Evolutionary conservation across 2,329 filamentous ascomycete species (phyloP).

Genomic region (Trichoderma brevicompactum): DNA sequence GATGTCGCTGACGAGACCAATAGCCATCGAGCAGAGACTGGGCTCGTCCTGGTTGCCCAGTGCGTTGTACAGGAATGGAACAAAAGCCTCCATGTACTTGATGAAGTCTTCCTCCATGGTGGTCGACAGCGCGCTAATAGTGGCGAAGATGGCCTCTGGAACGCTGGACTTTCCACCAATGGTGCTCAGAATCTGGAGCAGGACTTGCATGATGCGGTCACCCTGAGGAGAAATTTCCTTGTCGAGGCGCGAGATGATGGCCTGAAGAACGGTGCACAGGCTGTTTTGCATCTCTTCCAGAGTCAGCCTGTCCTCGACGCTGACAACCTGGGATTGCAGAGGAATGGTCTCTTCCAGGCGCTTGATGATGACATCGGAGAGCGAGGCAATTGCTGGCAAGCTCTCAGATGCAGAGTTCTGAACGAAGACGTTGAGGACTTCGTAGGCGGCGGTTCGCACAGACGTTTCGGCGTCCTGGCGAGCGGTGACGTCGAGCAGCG

Average conservation of each 20-base stretch:
- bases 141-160: constrained; percentile 90
- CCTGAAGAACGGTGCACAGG: constrained; percentile 85
- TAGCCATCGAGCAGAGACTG: constrained; percentile 92
- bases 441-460: constrained; percentile 92
- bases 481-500: constrained; percentile 83
- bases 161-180: constrained; percentile 88
- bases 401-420: constrained; percentile 88
- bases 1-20: constrained; percentile 95
- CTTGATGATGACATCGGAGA: constrained; percentile 88
- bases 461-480: constrained; percentile 81
- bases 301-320: constrained; percentile 93
- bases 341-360: constrained; percentile 87
- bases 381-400: constrained; percentile 74
- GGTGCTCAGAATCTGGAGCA: constrained; percentile 78
- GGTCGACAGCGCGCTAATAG: constrained; percentile 88
- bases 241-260: constrained; percentile 89
- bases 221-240: constrained; percentile 87
- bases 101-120: constrained; percentile 90
- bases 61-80: constrained; percentile 90
- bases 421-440: constrained; percentile 94
- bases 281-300: constrained; percentile 98
- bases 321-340: constrained; percentile 91
- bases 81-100: constrained; percentile 97
- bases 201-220: constrained; percentile 89
- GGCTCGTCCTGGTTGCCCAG: constrained; percentile 95